Percentiles rank a stretch among this genome's conserved stretches.
phyloP scores from a whole-genome alignment of 352 stramenopile genomes.

The Phytophthora sansomeana region DNA sequence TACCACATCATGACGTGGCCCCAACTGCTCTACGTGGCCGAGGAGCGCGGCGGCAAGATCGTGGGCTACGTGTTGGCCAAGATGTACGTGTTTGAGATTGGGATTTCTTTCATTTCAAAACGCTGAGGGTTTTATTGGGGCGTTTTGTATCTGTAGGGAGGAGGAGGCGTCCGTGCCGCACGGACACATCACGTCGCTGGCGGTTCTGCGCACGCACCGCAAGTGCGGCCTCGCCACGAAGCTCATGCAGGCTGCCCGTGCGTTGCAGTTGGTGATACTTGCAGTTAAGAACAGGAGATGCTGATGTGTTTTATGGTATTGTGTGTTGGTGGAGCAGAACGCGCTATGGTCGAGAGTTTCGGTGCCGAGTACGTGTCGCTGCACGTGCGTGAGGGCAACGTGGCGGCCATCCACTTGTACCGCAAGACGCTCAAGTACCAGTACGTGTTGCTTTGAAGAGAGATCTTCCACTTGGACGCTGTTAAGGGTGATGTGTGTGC shows the following conservation, averaged over 20 bases:
- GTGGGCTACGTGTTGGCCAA: conserved; percentile 99
- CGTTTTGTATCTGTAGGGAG: conserved; percentile 46
- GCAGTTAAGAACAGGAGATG: not conserved
- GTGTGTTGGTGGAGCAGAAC: conserved; percentile 63
- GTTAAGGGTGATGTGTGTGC: not conserved
- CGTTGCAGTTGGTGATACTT: conserved; percentile 23
- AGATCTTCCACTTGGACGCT: not conserved
- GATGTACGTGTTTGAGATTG: conserved; percentile 93
- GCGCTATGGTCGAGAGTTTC: conserved; percentile 98
- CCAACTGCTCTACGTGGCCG: conserved; percentile 98
- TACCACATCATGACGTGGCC: conserved; percentile 99
- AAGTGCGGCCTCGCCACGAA: conserved; percentile 98
- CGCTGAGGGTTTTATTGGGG: too few relatives aligned
- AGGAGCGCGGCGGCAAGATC: conserved; percentile 98
- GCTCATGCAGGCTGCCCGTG: conserved; percentile 96
- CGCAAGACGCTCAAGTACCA: conserved; percentile 98
- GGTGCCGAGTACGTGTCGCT: conserved; percentile 98
- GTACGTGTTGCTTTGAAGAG: conserved; percentile 44
- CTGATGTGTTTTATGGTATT: not conserved
- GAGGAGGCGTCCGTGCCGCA: conserved; percentile 91
- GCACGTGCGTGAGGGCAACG: conserved; percentile 99
- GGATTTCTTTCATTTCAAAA: too few relatives aligned
- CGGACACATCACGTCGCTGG: conserved; percentile 99
- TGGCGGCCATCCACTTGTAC: conserved; percentile 99
- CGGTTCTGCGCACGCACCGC: conserved; percentile 96